These are phyloP conservation scores for Eremothecium coryli DNA, from an alignment of 1,139 yeast genomes.

Conservation along the genomic window DNA sequence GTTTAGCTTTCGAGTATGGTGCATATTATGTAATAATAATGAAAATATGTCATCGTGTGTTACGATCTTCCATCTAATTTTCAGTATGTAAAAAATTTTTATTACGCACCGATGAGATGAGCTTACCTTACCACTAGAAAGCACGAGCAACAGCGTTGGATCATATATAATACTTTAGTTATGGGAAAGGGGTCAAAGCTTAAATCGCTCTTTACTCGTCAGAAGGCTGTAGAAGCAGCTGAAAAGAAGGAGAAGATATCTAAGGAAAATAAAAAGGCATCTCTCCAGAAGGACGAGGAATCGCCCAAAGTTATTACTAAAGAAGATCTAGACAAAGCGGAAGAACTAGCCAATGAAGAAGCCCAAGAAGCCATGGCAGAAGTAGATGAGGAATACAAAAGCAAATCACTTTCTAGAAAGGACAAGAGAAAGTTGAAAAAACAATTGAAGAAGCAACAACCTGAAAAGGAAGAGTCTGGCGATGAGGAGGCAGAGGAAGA, in stretches of 20 bases:
- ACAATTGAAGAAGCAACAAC: slow-evolving; percentile 29
- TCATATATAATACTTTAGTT: neutral
- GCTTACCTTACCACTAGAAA: too few relatives aligned
- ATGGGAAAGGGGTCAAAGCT: slow-evolving; percentile 34
- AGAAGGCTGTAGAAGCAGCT: slow-evolving; percentile 20
- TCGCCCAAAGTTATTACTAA: slow-evolving; percentile 32
- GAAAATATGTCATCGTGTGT: neutral
- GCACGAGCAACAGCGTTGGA: too few relatives aligned
- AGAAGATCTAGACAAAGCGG: slow-evolving; percentile 24
- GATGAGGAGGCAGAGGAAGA: slow-evolving; percentile 22
- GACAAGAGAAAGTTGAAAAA: slow-evolving; percentile 58
- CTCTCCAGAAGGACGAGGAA: slow-evolving; percentile 21
- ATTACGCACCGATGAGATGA: slow-evolving; percentile 1
- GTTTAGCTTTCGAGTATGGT: slow-evolving; percentile 18
- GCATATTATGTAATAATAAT: neutral
- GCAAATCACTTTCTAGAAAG: slow-evolving; percentile 47
- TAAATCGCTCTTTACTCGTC: slow-evolving; percentile 29
- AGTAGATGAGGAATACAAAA: slow-evolving; percentile 33
- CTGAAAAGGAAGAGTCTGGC: slow-evolving; percentile 26
- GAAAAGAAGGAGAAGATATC: slow-evolving; percentile 18
- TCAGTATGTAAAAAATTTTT: slow-evolving; percentile 3
- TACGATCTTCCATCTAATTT: neutral
- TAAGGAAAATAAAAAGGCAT: slow-evolving; percentile 18
- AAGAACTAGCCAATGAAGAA: slow-evolving; percentile 15
- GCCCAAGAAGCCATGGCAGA: slow-evolving; percentile 25